These are phyloP conservation scores for Zarea fungicola DNA, from an alignment of 2,329 filamentous ascomycete genomes.

Conservation along the genomic window DNA sequence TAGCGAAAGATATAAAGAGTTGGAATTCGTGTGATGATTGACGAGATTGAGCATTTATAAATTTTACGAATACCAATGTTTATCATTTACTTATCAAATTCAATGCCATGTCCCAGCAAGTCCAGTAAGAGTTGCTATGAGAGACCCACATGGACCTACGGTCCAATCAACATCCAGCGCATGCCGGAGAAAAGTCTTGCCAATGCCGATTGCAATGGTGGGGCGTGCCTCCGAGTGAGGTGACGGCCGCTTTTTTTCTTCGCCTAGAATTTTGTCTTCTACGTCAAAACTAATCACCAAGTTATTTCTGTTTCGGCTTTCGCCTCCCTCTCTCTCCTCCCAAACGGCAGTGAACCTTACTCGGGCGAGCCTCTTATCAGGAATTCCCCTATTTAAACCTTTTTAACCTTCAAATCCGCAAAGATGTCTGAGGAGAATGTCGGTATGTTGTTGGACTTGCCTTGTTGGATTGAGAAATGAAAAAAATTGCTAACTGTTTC, in stretches of 20 bases:
- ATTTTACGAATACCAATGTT: neutral
- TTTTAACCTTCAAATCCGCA: neutral
- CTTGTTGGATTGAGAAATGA: neutral
- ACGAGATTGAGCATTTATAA: constrained; percentile 8
- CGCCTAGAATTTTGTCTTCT: neutral
- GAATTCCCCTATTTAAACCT: constrained; percentile 5
- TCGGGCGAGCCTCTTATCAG: constrained; percentile 25
- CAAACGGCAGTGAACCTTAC: constrained; percentile 53
- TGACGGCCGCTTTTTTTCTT: constrained; percentile 13
- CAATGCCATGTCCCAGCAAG: too few relatives aligned
- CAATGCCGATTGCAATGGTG: neutral
- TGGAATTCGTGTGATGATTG: neutral
- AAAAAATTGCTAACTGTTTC: neutral
- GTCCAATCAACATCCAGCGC: neutral
- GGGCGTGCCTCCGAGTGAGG: neutral
- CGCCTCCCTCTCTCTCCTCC: constrained; percentile 13
- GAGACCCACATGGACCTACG: neutral
- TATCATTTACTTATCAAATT: neutral
- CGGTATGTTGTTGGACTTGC: constrained; percentile 15
- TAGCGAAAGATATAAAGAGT: neutral
- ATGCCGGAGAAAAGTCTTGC: constrained; percentile 6
- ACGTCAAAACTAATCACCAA: constrained; percentile 11
- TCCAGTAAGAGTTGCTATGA: neutral
- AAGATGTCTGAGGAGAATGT: constrained; percentile 24
- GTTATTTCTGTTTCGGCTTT: constrained; percentile 5